A percentile compares a stretch with the other conserved stretches of the same genome.
Evolutionary conservation across 805 yeast genomes (phyloP).

Genomic region (Gaillardinia entomophila): DNA sequence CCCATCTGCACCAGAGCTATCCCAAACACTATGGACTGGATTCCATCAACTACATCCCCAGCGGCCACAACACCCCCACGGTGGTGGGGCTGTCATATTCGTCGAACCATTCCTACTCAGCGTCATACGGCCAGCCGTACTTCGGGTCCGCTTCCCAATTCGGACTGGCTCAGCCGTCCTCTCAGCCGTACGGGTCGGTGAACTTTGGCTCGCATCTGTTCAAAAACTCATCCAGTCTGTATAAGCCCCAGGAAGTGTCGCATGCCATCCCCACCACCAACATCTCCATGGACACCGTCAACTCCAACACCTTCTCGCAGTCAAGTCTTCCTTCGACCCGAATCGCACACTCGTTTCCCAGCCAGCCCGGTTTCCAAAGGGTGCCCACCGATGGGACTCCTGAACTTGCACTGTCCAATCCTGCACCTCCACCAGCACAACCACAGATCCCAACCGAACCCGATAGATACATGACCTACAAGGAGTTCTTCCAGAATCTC

Average conservation of each 20-base stretch:
- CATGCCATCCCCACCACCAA: conserved; percentile 51
- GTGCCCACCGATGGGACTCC: not conserved
- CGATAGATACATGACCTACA: conserved; percentile 39
- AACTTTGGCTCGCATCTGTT: no score
- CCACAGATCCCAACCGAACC: conserved; percentile 17
- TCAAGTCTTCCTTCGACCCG: no score
- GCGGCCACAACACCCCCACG: conserved; percentile 41
- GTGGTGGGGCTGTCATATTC: conserved; percentile 38
- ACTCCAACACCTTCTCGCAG: conserved; percentile 7
- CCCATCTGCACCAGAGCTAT: conserved; percentile 4
- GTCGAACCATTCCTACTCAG: conserved; percentile 33
- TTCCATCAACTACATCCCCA: conserved; percentile 26
- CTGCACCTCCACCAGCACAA: conserved; percentile 1
- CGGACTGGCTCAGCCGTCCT: not conserved
- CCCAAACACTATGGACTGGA: no score
- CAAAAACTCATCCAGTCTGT: no score
- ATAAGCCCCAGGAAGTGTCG: conserved; percentile 6
- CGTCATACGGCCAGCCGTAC: conserved; percentile 14
- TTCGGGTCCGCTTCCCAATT: conserved; percentile 1
- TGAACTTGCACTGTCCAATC: not conserved
- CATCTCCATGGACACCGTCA: conserved; percentile 44
- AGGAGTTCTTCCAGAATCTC: conserved; percentile 30
- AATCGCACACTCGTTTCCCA: not conserved
- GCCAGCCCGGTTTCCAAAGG: not conserved
- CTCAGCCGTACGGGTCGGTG: not conserved